These are phyloP conservation scores for Persicaria tinctoria DNA, from an alignment of 148 eudicot species.

Conservation along the genomic window DNA sequence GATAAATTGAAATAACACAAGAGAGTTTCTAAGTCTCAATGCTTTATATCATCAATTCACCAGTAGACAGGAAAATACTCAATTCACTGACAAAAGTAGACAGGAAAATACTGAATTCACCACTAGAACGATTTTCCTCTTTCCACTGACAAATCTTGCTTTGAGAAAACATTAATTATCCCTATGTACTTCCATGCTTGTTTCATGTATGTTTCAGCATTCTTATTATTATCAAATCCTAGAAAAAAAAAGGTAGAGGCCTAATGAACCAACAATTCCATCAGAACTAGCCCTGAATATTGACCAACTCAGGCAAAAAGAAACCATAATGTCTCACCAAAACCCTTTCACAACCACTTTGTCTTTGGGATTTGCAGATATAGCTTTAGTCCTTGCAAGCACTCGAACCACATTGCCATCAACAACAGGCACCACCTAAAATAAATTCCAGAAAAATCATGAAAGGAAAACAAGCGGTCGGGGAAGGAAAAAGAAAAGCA, in stretches of 20 bases:
- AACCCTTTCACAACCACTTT: slow-evolving; percentile 50
- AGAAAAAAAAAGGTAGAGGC: neutral
- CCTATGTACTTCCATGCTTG: neutral
- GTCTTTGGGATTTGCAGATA: slow-evolving; percentile 80
- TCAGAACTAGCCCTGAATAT: neutral
- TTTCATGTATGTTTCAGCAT: neutral
- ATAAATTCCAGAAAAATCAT: slow-evolving; percentile 12
- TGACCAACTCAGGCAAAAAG: neutral
- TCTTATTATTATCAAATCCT: neutral
- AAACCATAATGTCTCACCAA: slow-evolving; percentile 39
- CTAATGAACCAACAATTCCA: neutral
- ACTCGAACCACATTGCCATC: slow-evolving; percentile 96
- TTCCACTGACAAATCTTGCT: neutral
- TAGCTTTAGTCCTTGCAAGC: slow-evolving; percentile 74
- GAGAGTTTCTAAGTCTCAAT: neutral
- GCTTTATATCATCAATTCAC: neutral
- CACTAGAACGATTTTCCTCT: neutral
- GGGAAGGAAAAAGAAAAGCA: neutral
- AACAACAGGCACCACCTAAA: slow-evolving; percentile 85
- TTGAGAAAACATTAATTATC: neutral
- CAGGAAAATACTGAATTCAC: neutral
- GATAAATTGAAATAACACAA: neutral
- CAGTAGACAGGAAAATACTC: neutral
- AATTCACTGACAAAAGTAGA: neutral
- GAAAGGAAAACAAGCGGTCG: slow-evolving; percentile 6